phyloP scores from a whole-genome alignment of 2,329 filamentous ascomycete genomes.

The Aspergillus niger region DNA sequence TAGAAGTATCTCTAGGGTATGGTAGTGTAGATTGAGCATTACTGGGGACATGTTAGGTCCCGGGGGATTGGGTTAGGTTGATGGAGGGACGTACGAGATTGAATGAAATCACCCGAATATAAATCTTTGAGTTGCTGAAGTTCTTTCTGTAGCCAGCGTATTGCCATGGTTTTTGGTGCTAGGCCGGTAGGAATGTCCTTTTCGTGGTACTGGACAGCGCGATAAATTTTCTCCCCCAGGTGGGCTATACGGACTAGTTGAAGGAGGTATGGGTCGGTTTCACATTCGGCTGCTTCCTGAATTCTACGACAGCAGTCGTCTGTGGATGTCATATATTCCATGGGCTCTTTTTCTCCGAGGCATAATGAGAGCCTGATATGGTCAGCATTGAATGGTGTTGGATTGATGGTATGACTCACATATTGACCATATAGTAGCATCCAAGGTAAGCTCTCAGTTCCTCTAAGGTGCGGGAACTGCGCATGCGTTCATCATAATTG shows the following conservation, averaged over 20 bases:
- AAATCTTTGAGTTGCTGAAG: conserved; percentile 30
- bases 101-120: conserved; percentile 7
- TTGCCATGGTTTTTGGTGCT: conserved; percentile 26
- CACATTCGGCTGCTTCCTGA: conserved; percentile 47
- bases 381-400: not conserved
- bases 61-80: not conserved
- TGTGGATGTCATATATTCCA: conserved; percentile 57
- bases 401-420: conserved; percentile 42
- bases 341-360: conserved; percentile 50
- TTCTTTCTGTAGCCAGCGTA: conserved; percentile 51
- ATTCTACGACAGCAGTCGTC: conserved; percentile 54
- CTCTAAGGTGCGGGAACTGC: conserved; percentile 49
- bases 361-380: conserved; percentile 22
- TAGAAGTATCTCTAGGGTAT: conserved; percentile 27
- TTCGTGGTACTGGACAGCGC: conserved; percentile 21
- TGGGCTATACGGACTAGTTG: conserved; percentile 54
- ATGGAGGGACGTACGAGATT: conserved; percentile 10
- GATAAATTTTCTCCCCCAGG: conserved; percentile 54
- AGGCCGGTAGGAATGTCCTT: conserved; percentile 22
- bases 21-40: conserved; percentile 28
- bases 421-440: conserved; percentile 58
- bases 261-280: conserved; percentile 51
- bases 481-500: conserved; percentile 13
- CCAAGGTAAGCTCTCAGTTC: conserved; percentile 57
- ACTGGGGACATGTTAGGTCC: conserved; percentile 17